A percentile compares a stretch with the other conserved stretches of the same genome.
These are phyloP conservation scores for Fragaria ananassa DNA, from an alignment of 306 rosid species.

Conservation along the genomic window DNA sequence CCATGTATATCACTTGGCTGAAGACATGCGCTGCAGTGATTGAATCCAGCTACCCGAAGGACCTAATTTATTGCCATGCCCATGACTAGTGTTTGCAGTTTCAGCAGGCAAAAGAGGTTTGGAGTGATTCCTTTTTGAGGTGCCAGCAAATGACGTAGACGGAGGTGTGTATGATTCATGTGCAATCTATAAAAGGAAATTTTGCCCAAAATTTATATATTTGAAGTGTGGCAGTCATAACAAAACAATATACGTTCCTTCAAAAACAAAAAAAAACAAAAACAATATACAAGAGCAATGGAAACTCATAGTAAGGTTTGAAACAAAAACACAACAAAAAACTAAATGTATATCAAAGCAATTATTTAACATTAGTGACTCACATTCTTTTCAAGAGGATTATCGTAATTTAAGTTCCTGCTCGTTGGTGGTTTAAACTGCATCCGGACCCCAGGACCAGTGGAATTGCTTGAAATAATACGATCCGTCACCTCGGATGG, in stretches of 20 bases:
- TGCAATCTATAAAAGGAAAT: slow-evolving; percentile 47
- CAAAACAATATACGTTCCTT: not conserved
- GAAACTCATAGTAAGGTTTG: not conserved
- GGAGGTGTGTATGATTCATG: slow-evolving; percentile 48
- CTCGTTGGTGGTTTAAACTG: slow-evolving; percentile 63
- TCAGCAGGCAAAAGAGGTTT: slow-evolving; percentile 56
- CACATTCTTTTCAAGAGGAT: slow-evolving; percentile 70
- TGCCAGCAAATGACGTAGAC: slow-evolving; percentile 53
- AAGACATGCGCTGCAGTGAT: slow-evolving; percentile 71
- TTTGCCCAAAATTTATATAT: slow-evolving; percentile 15
- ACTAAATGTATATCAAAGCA: not conserved
- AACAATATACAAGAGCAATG: not conserved
- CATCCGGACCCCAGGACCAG: slow-evolving; percentile 59
- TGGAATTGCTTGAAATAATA: slow-evolving; percentile 49
- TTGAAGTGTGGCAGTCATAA: not conserved
- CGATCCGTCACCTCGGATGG: slow-evolving; percentile 57
- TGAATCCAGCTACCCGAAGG: slow-evolving; percentile 92
- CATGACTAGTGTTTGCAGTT: slow-evolving; percentile 48
- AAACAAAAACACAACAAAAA: not conserved
- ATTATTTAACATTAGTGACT: slow-evolving; percentile 14
- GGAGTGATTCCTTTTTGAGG: slow-evolving; percentile 55
- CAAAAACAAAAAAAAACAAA: too few species aligned
- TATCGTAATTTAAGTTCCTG: slow-evolving; percentile 52
- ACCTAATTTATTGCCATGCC: slow-evolving; percentile 58
- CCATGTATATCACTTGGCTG: slow-evolving; percentile 61